Percentiles rank a stretch among this genome's conserved stretches.
These are phyloP conservation scores for Sporothrix inflata DNA, from an alignment of 2,329 filamentous ascomycete species.

Conservation along the genomic window DNA sequence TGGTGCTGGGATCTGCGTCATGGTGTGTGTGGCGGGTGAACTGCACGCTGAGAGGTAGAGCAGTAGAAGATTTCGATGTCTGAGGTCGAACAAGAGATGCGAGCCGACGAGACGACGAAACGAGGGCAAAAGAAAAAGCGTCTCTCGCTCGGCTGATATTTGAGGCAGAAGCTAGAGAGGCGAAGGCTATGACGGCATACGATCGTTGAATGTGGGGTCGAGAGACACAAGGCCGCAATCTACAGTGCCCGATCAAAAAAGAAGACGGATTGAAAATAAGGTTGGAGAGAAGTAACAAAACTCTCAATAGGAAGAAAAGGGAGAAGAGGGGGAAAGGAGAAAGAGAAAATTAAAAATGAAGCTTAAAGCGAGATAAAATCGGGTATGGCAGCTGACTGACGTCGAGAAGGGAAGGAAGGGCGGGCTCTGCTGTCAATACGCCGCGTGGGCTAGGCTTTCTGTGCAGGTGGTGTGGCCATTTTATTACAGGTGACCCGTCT, in stretches of 20 bases:
- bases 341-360: background rate
- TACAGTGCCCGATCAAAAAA: background rate
- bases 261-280: background rate
- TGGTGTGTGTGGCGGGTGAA: background rate
- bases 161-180: background rate
- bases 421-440: background rate
- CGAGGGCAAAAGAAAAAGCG: background rate
- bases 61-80: background rate
- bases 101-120: background rate
- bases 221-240: background rate
- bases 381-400: slow-evolving; percentile 22
- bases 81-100: background rate
- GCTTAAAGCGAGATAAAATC: background rate
- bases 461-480: background rate
- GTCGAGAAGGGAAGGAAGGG: slow-evolving; percentile 14
- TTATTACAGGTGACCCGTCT: too few species aligned
- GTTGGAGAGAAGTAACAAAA: background rate
- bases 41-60: background rate
- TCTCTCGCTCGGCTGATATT: slow-evolving; percentile 7
- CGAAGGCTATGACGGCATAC: slow-evolving; percentile 11
- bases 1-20: slow-evolving; percentile 13
- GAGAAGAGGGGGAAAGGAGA: background rate
- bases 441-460: background rate
- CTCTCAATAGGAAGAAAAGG: background rate
- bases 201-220: slow-evolving; percentile 7